phyloP scores from a whole-genome alignment of 2,329 filamentous ascomycete genomes.

The Fonsecaea erecta region DNA sequence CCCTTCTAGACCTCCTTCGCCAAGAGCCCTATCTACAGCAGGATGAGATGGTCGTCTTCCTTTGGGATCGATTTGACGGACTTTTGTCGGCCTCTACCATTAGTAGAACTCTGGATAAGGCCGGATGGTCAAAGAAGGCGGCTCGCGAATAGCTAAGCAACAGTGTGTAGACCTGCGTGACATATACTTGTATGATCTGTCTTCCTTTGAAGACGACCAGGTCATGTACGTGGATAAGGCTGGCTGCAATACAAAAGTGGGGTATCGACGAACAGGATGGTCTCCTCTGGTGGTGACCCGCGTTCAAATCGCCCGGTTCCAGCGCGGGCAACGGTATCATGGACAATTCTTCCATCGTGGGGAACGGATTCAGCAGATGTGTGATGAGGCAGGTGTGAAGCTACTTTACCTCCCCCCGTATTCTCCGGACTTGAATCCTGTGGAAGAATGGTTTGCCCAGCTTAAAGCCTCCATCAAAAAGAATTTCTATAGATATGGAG shows the following conservation, averaged over 20 bases:
- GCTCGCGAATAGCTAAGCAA: constrained; percentile 2
- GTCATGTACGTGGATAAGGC: constrained; percentile 1
- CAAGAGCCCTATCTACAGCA: too few relatives aligned
- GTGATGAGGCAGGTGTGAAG: constrained; percentile 41
- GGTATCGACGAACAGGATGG: constrained; percentile 8
- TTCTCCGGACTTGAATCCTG: constrained; percentile 46
- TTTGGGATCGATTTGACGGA: too few relatives aligned
- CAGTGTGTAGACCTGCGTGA: neutral
- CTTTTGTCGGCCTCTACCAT: too few relatives aligned
- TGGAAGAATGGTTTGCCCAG: constrained; percentile 47
- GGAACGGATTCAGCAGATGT: constrained; percentile 42
- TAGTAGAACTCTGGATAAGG: neutral
- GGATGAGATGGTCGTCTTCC: too few relatives aligned
- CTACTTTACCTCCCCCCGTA: constrained; percentile 45
- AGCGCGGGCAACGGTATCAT: neutral
- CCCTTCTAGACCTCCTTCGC: too few relatives aligned
- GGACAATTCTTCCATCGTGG: constrained; percentile 37
- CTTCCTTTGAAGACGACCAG: constrained; percentile 1
- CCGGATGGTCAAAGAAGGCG: neutral
- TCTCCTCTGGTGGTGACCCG: neutral
- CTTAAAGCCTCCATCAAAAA: constrained; percentile 44
- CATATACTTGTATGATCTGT: neutral
- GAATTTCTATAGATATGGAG: constrained; percentile 38
- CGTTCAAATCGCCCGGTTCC: neutral
- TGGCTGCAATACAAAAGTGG: neutral